Conservation (phyloP, 164 flowering plant species). For the Santalum album region DNA sequence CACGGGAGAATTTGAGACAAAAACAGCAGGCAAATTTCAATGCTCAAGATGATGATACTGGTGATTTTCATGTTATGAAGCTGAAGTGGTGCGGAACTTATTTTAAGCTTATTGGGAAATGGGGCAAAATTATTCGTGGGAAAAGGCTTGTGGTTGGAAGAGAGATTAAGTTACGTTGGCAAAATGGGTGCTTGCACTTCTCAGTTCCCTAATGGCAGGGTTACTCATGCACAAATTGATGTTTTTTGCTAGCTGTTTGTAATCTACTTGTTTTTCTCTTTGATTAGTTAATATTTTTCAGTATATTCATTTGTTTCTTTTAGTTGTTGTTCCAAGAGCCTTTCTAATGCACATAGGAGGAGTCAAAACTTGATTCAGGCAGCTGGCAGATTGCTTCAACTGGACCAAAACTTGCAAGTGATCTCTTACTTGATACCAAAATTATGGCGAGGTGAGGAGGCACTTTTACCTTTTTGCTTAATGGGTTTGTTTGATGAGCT, state of each 20-base stretch:
- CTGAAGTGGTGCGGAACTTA: constrained; percentile 4
- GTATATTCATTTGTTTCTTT: no score
- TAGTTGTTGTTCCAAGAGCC: no score
- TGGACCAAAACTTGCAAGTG: no score
- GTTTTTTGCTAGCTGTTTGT: not conserved
- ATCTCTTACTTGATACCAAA: no score
- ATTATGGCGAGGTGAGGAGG: no score
- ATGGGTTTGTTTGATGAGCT: no score
- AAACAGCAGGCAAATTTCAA: constrained; percentile 1
- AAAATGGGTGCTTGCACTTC: constrained; percentile 2
- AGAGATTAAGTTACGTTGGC: constrained; percentile 3
- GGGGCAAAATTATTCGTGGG: constrained; percentile 3
- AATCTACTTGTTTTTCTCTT: not conserved
- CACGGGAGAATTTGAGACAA: not conserved
- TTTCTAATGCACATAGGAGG: no score
- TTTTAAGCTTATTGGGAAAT: constrained; percentile 2
- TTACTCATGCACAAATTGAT: not conserved
- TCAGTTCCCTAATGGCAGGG: not conserved
- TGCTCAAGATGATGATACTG: constrained; percentile 3
- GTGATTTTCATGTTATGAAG: constrained; percentile 2
- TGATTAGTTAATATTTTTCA: not conserved
- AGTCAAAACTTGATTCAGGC: no score
- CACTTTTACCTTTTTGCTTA: no score
- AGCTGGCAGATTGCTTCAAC: no score
- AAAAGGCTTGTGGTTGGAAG: constrained; percentile 2